Conservation (phyloP, 768 basidiomycete genomes). For the Leucocoprinus sp. region DNA sequence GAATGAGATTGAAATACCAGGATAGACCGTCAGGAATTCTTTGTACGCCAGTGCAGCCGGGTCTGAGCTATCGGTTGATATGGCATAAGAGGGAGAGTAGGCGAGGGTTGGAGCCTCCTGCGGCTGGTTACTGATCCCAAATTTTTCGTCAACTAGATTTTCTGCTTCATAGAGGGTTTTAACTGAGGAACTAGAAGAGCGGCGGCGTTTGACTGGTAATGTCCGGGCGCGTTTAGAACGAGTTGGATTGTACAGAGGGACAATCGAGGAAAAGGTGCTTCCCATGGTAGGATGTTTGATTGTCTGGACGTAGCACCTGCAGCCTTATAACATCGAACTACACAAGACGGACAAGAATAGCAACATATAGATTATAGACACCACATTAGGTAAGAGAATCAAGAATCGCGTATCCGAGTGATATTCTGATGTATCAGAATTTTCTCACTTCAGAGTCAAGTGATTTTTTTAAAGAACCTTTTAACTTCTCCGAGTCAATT, state of each 20-base stretch:
- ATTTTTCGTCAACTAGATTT: slow-evolving; percentile 8
- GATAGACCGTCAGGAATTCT: slow-evolving; percentile 38
- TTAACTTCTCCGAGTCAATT: no score
- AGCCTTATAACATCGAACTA: no score
- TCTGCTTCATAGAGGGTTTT: slow-evolving; percentile 8
- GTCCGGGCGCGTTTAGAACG: slow-evolving; percentile 4
- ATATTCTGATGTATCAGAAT: no score
- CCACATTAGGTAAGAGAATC: no score
- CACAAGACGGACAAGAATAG: no score
- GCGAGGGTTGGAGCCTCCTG: slow-evolving; percentile 11
- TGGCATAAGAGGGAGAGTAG: slow-evolving; percentile 9
- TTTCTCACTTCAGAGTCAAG: no score
- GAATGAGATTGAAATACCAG: slow-evolving; percentile 19
- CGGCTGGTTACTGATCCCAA: background rate
- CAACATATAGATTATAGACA: no score
- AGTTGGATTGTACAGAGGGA: background rate
- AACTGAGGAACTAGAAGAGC: slow-evolving; percentile 9
- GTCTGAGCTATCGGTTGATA: slow-evolving; percentile 12
- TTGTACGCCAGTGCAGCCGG: slow-evolving; percentile 36
- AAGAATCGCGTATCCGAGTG: no score
- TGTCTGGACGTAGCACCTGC: background rate
- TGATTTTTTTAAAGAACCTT: no score
- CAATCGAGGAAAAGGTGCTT: slow-evolving; percentile 10
- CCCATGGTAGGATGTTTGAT: slow-evolving; percentile 10
- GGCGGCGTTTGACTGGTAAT: slow-evolving; percentile 4